phyloP scores from a whole-genome alignment of 1,139 yeast species.

The Scheffersomyces stambukii region DNA sequence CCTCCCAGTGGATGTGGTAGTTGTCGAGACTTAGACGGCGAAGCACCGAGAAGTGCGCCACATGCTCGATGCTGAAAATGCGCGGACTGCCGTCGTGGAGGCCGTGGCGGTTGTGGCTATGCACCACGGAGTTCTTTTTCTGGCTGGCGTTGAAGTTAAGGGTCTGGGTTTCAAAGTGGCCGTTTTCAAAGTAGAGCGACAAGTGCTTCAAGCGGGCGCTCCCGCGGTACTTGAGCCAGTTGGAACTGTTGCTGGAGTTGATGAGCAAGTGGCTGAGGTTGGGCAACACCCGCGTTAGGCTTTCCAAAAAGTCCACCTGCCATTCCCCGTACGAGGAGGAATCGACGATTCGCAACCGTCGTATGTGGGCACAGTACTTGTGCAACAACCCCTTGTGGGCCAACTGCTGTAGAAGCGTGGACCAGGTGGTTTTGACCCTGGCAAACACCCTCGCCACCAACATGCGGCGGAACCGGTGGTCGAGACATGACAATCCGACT shows the following conservation, averaged over 20 bases:
- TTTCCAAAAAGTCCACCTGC: conserved; percentile 30
- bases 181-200: conserved; percentile 23
- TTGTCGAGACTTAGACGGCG: conserved; percentile 19
- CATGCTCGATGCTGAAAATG: conserved; percentile 30
- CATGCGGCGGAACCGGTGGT: conserved; percentile 16
- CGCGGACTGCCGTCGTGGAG: conserved; percentile 18
- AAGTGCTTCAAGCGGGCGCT: conserved; percentile 16
- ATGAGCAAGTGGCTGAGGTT: conserved; percentile 20
- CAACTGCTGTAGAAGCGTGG: conserved; percentile 16
- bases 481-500: conserved; percentile 19
- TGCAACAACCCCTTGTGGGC: conserved; percentile 5
- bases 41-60: conserved; percentile 21
- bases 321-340: conserved; percentile 40
- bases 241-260: conserved; percentile 34
- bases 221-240: conserved; percentile 38
- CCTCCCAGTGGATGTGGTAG: conserved; percentile 34
- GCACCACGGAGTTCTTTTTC: conserved; percentile 14
- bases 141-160: conserved; percentile 14
- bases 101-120: conserved; percentile 4
- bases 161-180: conserved; percentile 18
- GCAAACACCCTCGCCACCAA: conserved; percentile 20
- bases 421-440: conserved; percentile 30
- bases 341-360: conserved; percentile 26
- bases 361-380: conserved; percentile 11
- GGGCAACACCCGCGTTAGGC: conserved; percentile 18